Conservation (phyloP, 2,329 filamentous ascomycete genomes). For the Ampelomyces quisqualis region DNA sequence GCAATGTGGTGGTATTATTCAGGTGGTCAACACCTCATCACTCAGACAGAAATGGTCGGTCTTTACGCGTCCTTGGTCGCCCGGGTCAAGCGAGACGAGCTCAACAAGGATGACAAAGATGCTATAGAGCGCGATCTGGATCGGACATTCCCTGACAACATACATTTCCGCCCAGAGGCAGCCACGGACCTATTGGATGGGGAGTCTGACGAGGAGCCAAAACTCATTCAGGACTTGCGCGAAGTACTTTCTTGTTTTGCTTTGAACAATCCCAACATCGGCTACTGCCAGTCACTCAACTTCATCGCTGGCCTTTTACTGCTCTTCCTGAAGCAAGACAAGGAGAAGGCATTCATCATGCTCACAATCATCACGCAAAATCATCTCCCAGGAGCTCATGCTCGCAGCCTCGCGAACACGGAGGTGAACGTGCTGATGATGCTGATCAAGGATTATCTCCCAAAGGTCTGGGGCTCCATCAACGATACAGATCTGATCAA, state of each 20-base stretch:
- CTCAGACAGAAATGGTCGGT: slow-evolving; percentile 64
- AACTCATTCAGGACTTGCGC: slow-evolving; percentile 77
- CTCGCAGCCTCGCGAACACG: slow-evolving; percentile 86
- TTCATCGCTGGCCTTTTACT: slow-evolving; percentile 89
- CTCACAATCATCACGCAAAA: slow-evolving; percentile 87
- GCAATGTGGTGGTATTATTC: slow-evolving; percentile 97
- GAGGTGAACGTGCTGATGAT: slow-evolving; percentile 93
- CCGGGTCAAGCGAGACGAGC: slow-evolving; percentile 62
- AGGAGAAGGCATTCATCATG: slow-evolving; percentile 91
- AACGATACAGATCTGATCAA: slow-evolving; percentile 65
- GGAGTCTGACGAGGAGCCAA: slow-evolving; percentile 60
- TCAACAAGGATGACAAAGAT: slow-evolving; percentile 75
- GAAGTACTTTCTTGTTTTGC: slow-evolving; percentile 87
- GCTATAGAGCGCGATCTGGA: slow-evolving; percentile 93
- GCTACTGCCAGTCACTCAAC: slow-evolving; percentile 94
- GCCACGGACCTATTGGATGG: slow-evolving; percentile 33
- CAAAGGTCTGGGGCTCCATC: slow-evolving; percentile 83
- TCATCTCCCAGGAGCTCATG: slow-evolving; percentile 88
- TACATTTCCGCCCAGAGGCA: slow-evolving; percentile 75
- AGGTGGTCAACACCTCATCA: slow-evolving; percentile 76
- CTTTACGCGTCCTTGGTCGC: slow-evolving; percentile 72
- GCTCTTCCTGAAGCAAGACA: slow-evolving; percentile 75
- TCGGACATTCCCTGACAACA: slow-evolving; percentile 91
- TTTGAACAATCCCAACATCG: slow-evolving; percentile 85
- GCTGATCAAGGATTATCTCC: slow-evolving; percentile 77